These are phyloP conservation scores for Phyllosticta citriasiana DNA, from an alignment of 2,329 filamentous ascomycete species.

Conservation along the genomic window DNA sequence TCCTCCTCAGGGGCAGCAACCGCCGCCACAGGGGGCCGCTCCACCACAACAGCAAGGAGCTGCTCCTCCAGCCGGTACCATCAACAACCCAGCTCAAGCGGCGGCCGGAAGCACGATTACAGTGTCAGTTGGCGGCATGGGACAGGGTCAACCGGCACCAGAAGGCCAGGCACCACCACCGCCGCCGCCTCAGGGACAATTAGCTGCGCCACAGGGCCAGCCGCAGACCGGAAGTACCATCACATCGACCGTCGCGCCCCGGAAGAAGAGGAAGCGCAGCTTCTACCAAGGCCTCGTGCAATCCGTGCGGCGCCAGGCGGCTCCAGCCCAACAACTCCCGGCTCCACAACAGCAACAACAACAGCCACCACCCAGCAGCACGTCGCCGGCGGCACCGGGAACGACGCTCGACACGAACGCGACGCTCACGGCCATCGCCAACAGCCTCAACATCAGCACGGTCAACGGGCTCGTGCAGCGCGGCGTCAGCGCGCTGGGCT, in stretches of 20 bases:
- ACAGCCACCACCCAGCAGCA: neutral
- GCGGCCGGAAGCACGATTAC: neutral
- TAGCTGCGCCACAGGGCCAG: neutral
- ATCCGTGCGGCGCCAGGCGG: neutral
- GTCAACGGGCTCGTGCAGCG: neutral
- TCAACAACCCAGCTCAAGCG: neutral
- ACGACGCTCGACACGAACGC: neutral
- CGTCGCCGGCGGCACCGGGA: neutral
- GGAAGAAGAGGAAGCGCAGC: neutral
- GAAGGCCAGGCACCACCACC: neutral
- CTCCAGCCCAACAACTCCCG: neutral
- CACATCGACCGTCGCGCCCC: neutral
- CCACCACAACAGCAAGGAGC: neutral
- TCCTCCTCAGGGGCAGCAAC: neutral
- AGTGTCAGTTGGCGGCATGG: neutral
- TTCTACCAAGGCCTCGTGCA: neutral
- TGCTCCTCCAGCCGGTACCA: neutral
- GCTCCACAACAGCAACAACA: neutral
- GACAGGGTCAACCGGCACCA: neutral
- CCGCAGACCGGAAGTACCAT: neutral
- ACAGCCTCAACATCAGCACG: constrained; percentile 2
- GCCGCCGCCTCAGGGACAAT: neutral
- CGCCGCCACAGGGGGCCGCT: neutral
- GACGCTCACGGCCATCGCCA: neutral
- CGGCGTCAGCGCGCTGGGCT: constrained; percentile 1